Conservation (phyloP, 768 basidiomycete species). For the Pleurotus sapidus region DNA sequence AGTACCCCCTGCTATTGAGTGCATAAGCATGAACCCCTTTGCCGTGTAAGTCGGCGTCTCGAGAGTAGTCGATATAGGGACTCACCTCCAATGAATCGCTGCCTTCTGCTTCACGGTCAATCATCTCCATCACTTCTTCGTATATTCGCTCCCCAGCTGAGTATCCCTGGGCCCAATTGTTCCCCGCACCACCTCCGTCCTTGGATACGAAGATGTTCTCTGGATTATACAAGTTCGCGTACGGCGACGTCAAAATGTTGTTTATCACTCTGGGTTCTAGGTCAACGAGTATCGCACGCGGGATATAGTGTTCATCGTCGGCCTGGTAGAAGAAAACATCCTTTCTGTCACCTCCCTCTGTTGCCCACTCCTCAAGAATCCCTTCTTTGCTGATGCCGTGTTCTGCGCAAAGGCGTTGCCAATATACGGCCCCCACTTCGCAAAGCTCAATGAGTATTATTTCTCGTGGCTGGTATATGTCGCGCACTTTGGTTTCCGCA, state of each 20-base stretch:
- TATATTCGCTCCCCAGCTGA: conserved; percentile 86
- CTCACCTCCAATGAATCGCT: conserved; percentile 92
- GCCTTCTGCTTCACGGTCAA: conserved; percentile 96
- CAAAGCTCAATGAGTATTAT: conserved; percentile 10
- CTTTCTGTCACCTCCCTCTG: conserved; percentile 92
- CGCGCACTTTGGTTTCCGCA: conserved; percentile 87
- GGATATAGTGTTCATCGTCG: conserved; percentile 99
- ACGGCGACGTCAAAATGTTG: conserved; percentile 85
- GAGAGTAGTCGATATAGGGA: conserved; percentile 12
- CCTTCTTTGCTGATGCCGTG: conserved; percentile 97
- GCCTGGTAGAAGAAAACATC: conserved; percentile 99
- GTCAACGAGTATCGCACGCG: conserved; percentile 93
- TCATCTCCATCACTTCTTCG: conserved; percentile 98
- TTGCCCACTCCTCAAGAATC: conserved; percentile 95
- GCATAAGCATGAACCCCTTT: conserved; percentile 98
- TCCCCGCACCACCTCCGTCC: conserved; percentile 98
- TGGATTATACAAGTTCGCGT: conserved; percentile 91
- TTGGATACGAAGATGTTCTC: conserved; percentile 97
- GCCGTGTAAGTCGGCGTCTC: neutral
- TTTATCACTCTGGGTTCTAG: conserved; percentile 97
- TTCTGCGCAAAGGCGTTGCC: conserved; percentile 97
- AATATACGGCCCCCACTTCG: conserved; percentile 94
- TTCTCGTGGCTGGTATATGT: neutral
- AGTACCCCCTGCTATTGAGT: conserved; percentile 98
- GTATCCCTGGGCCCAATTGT: conserved; percentile 98